A percentile compares a stretch with the other conserved stretches of the same genome.
Evolutionary conservation across 139 green algal genomes (phyloP).

Genomic region (Nannochloris sp.): DNA sequence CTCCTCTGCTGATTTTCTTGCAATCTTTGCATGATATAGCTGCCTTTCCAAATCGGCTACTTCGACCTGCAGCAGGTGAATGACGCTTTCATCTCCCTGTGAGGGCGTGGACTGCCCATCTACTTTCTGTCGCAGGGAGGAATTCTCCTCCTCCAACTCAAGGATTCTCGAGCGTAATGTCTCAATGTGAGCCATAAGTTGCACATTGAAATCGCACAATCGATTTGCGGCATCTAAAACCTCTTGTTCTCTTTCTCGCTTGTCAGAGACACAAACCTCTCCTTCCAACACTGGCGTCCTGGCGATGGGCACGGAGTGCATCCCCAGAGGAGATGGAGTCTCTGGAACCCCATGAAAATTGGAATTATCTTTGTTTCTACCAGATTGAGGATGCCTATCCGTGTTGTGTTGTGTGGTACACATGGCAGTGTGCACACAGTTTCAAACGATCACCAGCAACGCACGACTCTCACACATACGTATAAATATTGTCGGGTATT

Average conservation of each 20-base stretch:
- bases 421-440: too few relatives aligned
- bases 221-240: background rate
- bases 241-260: background rate
- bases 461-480: too few relatives aligned
- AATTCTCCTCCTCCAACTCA: conserved; percentile 1
- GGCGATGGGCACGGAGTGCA: too few relatives aligned
- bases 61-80: conserved; percentile 7
- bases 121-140: background rate
- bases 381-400: too few relatives aligned
- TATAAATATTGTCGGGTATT: too few relatives aligned
- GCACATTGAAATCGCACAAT: conserved; percentile 7
- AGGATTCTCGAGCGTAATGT: background rate
- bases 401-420: too few relatives aligned
- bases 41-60: conserved; percentile 7
- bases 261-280: too few relatives aligned
- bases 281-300: too few relatives aligned
- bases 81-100: background rate
- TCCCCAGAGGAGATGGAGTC: too few relatives aligned
- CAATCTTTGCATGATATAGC: background rate
- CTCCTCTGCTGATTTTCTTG: background rate
- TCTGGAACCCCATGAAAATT: too few relatives aligned
- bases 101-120: background rate
- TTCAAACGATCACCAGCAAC: too few relatives aligned
- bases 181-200: conserved; percentile 1
- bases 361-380: too few relatives aligned